A percentile compares a stretch with the other conserved stretches of the same genome.
These are phyloP conservation scores for Aphanomyces cochlioides DNA, from an alignment of 352 stramenopile genomes.

Conservation along the genomic window DNA sequence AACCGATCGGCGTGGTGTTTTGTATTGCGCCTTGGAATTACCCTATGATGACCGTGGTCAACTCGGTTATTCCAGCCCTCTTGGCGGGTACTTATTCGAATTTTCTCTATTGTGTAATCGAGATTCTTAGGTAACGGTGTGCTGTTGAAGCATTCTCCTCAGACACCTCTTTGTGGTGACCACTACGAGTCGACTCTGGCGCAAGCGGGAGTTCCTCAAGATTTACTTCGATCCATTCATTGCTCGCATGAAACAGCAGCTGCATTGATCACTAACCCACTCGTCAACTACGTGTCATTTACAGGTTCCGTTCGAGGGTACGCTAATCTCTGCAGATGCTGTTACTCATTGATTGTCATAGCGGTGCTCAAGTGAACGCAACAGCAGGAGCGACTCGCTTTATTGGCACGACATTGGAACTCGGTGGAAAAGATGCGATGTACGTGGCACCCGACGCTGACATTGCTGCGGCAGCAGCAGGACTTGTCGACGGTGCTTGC, in stretches of 20 bases:
- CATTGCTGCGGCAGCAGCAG: constrained; percentile 54
- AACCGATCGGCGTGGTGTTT: constrained; percentile 79
- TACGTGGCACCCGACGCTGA: constrained; percentile 75
- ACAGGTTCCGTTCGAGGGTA: constrained; percentile 77
- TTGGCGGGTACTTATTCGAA: constrained; percentile 41
- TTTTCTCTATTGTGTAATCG: constrained; percentile 9
- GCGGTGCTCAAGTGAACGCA: constrained; percentile 63
- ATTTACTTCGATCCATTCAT: constrained; percentile 64
- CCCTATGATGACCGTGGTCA: constrained; percentile 82
- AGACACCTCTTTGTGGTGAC: constrained; percentile 68
- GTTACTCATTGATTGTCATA: constrained; percentile 31
- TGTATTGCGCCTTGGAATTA: constrained; percentile 86
- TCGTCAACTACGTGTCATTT: constrained; percentile 78
- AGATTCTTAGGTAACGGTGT: constrained; percentile 57
- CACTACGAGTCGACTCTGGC: constrained; percentile 74
- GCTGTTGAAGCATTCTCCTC: constrained; percentile 74
- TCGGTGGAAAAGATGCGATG: constrained; percentile 78
- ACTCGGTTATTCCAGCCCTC: constrained; percentile 79
- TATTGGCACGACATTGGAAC: constrained; percentile 76
- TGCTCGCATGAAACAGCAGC: constrained; percentile 61
- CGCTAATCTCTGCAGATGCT: constrained; percentile 12
- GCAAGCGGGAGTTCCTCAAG: constrained; percentile 56
- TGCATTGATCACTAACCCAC: constrained; percentile 59
- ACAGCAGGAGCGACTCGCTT: constrained; percentile 48
- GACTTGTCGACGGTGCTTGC: constrained; percentile 72